Evolutionary conservation across 257 asterid genomes (phyloP).

Genomic region (Scutellaria baicalensis): DNA sequence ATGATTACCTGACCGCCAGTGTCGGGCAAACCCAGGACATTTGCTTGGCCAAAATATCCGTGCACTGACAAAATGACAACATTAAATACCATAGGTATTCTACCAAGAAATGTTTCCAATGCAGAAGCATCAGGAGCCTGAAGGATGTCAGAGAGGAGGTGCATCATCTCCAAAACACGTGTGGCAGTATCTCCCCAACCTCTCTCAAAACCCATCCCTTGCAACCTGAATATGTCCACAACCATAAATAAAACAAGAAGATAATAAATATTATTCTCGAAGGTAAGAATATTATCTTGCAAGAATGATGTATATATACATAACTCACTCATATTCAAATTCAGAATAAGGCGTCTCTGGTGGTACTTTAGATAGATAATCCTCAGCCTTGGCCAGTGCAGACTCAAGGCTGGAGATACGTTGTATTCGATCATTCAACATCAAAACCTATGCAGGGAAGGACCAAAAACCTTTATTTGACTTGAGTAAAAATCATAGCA

Average conservation of each 20-base stretch:
- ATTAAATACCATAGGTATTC: slow-evolving; percentile 92
- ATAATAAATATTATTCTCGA: background rate
- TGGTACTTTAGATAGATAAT: slow-evolving; percentile 50
- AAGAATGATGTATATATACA: background rate
- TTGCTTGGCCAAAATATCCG: slow-evolving; percentile 98
- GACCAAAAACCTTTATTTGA: background rate
- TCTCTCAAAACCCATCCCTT: slow-evolving; percentile 95
- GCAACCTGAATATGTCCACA: slow-evolving; percentile 51
- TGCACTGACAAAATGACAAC: slow-evolving; percentile 87
- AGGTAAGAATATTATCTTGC: background rate
- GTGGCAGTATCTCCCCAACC: slow-evolving; percentile 97
- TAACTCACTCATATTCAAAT: slow-evolving; percentile 68
- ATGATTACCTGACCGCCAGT: slow-evolving; percentile 97
- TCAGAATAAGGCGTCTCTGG: slow-evolving; percentile 70
- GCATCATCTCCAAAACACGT: slow-evolving; percentile 71
- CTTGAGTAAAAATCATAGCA: background rate
- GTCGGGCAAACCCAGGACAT: slow-evolving; percentile 96
- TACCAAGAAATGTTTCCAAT: slow-evolving; percentile 83
- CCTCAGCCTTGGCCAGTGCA: slow-evolving; percentile 74
- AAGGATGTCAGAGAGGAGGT: slow-evolving; percentile 83
- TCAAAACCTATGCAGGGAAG: slow-evolving; percentile 40
- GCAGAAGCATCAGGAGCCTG: slow-evolving; percentile 96
- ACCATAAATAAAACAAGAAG: background rate
- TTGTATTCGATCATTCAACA: slow-evolving; percentile 88
- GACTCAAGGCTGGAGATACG: slow-evolving; percentile 74